Evolutionary conservation across 768 basidiomycete species (phyloP), one percentile per base, ranked within the genome.

Genomic region (Holtermanniella nyarrowii): DNA sequence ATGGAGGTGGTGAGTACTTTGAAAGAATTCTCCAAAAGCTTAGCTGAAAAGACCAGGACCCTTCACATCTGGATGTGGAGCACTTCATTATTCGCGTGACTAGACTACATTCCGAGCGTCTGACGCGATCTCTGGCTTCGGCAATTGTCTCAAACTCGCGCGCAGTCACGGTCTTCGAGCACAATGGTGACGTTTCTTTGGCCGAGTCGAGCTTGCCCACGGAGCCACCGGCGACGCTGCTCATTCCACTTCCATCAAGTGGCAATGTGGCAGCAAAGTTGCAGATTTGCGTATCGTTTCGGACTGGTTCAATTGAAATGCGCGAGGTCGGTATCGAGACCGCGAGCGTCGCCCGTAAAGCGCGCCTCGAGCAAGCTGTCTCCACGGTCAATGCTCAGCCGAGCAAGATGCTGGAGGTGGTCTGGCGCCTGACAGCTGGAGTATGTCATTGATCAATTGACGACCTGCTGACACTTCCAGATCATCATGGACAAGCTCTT

Each of bases 401-500:
- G 13, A 70, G 70, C 10, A 62, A 78, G 44, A 66, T 91, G 26
- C 69, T 79, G 18, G 78, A 78, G 5, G 78, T 77, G 1, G 66
- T 91, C 24, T 74, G 79, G 31, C 72, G 74, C 48, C 66, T 90
- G 42, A 78, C 86, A 48, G 74, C 82, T 23, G 73, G 75, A 26
- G 88, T 90, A 57, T 58, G 83, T 70, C 22, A 41, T 14, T 4
- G 41, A 20, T 48, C 25, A 27, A 48, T 21, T 25, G 4, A 24
- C 21, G 39, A 22, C 3, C 21, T 11, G 13, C 22, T 4, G 45
- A 26, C 25, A 46, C 41, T 10, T 45, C 13, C 3, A 24, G 89
- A 87, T 87, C 4, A 87, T 90, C 54, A 76, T 79, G 41, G 86
- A 88, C 50, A 77, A 84, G 14, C 79, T 83, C 10, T 87, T 90